Evolutionary conservation across 495 filamentous ascomycete genomes (phyloP), one percentile per base, ranked within the genome.

Genomic region (Talaromyces adpressus): DNA sequence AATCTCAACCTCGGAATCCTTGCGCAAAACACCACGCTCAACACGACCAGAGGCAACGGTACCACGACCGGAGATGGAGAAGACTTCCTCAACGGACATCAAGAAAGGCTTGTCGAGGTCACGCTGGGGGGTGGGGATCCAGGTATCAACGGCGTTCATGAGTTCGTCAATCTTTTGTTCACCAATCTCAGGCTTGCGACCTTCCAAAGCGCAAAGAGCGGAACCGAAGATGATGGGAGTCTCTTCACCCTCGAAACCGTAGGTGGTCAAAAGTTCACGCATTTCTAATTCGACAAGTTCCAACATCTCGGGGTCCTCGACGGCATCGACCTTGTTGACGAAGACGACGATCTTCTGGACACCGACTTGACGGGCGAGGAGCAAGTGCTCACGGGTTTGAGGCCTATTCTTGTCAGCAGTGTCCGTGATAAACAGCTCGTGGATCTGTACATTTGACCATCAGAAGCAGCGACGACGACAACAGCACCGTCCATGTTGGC

Each of bases 251-350:
- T 98, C 95, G 78, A 98, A 98, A 54, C 92, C 92, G 76, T 98
- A 98, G 66, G 84, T 86, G 64, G 71, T 85, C 63, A 98, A 88
- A 34, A 98, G 88, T 78, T 98, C 94, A 70, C 94, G 90, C 94
- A 98, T 98, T 81, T 98, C 94, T 87, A 98, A 93, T 85, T 98
- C 94, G 71, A 98, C 94, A 60, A 98, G 89, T 81, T 98, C 94
- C 86, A 98, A 87, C 94, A 98, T 98, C 79, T 98, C 94, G 54
- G 89, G 88, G 81, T 98, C 94, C 66, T 98, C 92, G 32, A 98
- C 82, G 62, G 91, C 89, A 75, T 98, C 94, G 74, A 98, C 85
- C 85, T 98, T 98, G 87, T 98, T 98, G 70, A 98, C 95, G 78
- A 98, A 98, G 66, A 98, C 94, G 67, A 98, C 95, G 59, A 98